Evolutionary conservation across 179 eudicot genomes (phyloP), one percentile per base, ranked within the genome.

Genomic region (Vitellaria paradoxa): DNA sequence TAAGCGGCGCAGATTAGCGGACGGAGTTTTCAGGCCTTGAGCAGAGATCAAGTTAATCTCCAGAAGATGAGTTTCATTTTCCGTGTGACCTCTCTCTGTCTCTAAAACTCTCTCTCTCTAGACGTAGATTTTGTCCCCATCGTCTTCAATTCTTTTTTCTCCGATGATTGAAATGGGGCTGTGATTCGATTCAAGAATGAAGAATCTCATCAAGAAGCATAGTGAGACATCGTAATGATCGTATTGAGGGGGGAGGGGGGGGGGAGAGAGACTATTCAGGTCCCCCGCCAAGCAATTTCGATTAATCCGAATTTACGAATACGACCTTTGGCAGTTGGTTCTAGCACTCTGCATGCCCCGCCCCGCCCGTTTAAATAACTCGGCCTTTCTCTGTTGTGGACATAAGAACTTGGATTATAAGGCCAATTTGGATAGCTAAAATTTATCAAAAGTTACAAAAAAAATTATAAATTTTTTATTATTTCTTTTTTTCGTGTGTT

Each of bases 41-140:
- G 97, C 98, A 9, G 98, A 94, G 89, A 94, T 91, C 80, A 94
- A 55, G 85, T 84, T 92, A 82, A 94, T 89, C 85, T 94, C 98
- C 7, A 94, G 85, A 40, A 91, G 82, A 18, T 87, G 90, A 23
- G 82, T 80, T 56, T 82, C 84, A 66, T 52, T 46, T 45, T 74
- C 78, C 77, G 52, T 73, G 17, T 7, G 60, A 14, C 15, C 68
- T 21, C 67, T 47, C 45, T 57, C 68, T 23, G 60, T 69, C 75
- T 70, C 76, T 63, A 12, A 7, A 21, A 45, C 4, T 5, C 15
- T 73, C 9, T 13, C 49, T 42, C 17, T 21, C 5, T 53, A 37
- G 4, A 26, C 24, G 8, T 50, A 55, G 63, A 50, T 40, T 14
- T 14, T 9, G 14, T 26, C 15, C 2, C 17, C 9, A 15, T 46